Base-by-base conservation (phyloP, 2,329 filamentous ascomycete genomes). In the Talaromyces sp. region DNA sequence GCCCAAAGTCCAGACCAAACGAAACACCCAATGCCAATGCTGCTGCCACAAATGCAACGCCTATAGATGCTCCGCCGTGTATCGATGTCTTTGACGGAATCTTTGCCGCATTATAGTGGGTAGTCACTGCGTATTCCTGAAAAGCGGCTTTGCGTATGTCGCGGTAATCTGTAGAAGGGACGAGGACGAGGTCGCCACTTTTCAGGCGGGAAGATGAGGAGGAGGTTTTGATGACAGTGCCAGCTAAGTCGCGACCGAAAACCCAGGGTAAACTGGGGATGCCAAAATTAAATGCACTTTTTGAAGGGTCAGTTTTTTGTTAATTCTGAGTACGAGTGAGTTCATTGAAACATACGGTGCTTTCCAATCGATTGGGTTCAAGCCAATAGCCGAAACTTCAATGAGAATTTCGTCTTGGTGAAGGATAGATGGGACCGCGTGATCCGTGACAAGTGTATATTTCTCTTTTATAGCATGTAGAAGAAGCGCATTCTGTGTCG, bases 331-430 rank as follows among this genome's bases (percentile, higher is more conserved):
- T 37, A 13, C 17, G 19, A n/a, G 22, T 7, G 37, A 27, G 45
- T 35, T 22, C 19, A 31, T 22, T 22, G 22, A 22, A 22, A 81
- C 86, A 70, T 79, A 90, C 88, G 89, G 87, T 66, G 87, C 84
- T 79, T 90, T 90, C 87, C 87, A 91, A 73, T 91, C 90, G 63
- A 93, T 90, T 0, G 90, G 90, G 70, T 93, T 93, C 43, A 93
- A 77, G 0, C 90, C 90, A 69, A 91, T 88, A 13, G 85, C 85
- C 43, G 84, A 79, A 1, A 87, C 84, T 72, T 84, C 85, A n/a
- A 91, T 83, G 5, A 91, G 77, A 5, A 91, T 76, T 70, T 91
- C 87, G 50, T 78, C 78, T 60, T 80, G 75, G 35, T 78, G 71
- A 19, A 75, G 62, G n/a, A 81, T 69, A 1, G 71, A 74, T 13